Evolutionary conservation across 2,329 filamentous ascomycete genomes (phyloP).

Genomic region (Alternaria burnsii): DNA sequence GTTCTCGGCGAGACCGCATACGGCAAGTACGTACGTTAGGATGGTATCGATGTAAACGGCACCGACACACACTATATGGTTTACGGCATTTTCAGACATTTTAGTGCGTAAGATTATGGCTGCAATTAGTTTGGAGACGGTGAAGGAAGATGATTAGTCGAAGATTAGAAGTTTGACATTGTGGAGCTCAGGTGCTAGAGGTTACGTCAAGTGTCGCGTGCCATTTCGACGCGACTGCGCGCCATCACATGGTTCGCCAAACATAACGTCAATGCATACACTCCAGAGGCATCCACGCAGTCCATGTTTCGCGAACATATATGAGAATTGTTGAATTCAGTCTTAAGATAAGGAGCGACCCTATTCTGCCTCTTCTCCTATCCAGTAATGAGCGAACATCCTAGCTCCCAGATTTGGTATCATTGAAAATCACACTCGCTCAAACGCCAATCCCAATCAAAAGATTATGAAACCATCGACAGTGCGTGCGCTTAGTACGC

Average conservation of each 20-base stretch:
- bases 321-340: background rate
- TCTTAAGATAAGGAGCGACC: background rate
- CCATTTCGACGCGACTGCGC: background rate
- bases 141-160: background rate
- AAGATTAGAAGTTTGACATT: slow-evolving; percentile 3
- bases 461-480: background rate
- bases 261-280: background rate
- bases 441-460: slow-evolving; percentile 25
- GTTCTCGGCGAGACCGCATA: background rate
- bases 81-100: slow-evolving; percentile 2
- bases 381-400: slow-evolving; percentile 23
- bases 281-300: background rate
- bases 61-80: slow-evolving; percentile 70
- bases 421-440: slow-evolving; percentile 25
- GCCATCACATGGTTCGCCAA: slow-evolving; percentile 4
- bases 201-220: slow-evolving; percentile 12
- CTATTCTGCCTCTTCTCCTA: background rate
- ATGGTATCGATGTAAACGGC: slow-evolving; percentile 78
- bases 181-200: slow-evolving; percentile 11
- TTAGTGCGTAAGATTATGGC: background rate
- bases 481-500: slow-evolving; percentile 18
- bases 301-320: no score
- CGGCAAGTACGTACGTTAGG: slow-evolving; percentile 5
- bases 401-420: slow-evolving; percentile 23
- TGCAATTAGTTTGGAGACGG: background rate